phyloP scores from a whole-genome alignment of 2,329 filamentous ascomycete species.

The Talaromyces sp. region DNA sequence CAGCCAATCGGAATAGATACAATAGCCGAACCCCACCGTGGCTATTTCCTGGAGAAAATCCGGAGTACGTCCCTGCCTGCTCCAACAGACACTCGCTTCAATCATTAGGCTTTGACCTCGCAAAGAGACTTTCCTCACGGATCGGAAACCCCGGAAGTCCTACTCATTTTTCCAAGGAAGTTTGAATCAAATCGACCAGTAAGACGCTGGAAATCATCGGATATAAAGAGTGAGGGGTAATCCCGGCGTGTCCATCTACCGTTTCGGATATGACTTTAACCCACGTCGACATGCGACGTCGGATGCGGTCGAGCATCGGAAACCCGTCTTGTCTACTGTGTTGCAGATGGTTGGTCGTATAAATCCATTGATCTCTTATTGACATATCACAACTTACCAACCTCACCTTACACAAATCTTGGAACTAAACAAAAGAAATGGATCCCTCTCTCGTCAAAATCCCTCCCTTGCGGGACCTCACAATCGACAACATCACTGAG shows the following conservation, averaged over 20 bases:
- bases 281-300: neutral
- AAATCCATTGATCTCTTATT: neutral
- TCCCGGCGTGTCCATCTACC: neutral
- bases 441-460: conserved; percentile 43
- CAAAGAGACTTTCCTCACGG: neutral
- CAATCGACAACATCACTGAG: conserved; percentile 75
- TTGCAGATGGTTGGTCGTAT: neutral
- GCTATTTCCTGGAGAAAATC: neutral
- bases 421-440: conserved; percentile 26
- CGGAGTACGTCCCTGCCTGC: neutral
- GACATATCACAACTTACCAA: neutral
- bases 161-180: neutral
- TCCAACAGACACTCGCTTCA: neutral
- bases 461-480: conserved; percentile 62
- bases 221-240: conserved; percentile 1
- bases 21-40: neutral
- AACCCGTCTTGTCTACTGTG: neutral
- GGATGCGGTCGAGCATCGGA: neutral
- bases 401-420: neutral
- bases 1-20: neutral
- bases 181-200: neutral
- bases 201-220: neutral
- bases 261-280: conserved; percentile 1
- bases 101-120: neutral
- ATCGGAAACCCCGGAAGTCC: neutral